A percentile compares a stretch with the other conserved stretches of the same genome.
Evolutionary conservation across 2,329 filamentous ascomycete genomes (phyloP).

Genomic region (Penicillium sp.): DNA sequence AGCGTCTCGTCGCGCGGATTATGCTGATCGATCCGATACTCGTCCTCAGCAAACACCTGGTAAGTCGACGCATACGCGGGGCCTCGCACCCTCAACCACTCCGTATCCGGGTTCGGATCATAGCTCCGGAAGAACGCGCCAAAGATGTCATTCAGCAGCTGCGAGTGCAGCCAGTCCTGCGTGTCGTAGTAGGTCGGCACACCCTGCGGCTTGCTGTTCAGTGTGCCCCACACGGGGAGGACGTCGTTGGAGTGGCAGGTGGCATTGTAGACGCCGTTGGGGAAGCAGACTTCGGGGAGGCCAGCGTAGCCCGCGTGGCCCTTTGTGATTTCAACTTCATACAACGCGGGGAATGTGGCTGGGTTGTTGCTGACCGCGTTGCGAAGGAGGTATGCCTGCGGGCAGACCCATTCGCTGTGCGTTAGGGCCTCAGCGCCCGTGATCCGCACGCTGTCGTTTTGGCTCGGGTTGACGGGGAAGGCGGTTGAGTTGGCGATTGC

Average conservation of each 20-base stretch:
- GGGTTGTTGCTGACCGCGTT: background rate
- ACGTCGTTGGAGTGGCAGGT: conserved; percentile 34
- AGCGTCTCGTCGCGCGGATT: conserved; percentile 13
- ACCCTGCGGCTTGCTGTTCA: conserved; percentile 30
- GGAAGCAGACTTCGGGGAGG: conserved; percentile 29
- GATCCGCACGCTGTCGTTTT: conserved; percentile 27
- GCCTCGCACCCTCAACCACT: conserved; percentile 25
- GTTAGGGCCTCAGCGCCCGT: conserved; percentile 21
- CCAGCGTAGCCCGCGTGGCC: conserved; percentile 27
- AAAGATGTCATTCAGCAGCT: conserved; percentile 32
- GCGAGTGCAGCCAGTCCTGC: conserved; percentile 28
- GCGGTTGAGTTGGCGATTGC: conserved; percentile 20
- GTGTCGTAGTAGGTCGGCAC: conserved; percentile 31
- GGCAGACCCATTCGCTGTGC: conserved; percentile 27
- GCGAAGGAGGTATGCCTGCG: conserved; percentile 23
- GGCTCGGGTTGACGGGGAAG: conserved; percentile 21
- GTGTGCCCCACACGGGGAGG: conserved; percentile 33
- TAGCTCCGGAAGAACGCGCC: conserved; percentile 27
- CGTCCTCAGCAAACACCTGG: conserved; percentile 19
- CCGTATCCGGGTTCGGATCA: conserved; percentile 29
- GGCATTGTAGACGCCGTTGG: conserved; percentile 32
- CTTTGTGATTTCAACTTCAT: conserved; percentile 27
- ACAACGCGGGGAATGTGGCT: conserved; percentile 25
- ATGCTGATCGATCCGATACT: conserved; percentile 24
- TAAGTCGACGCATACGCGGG: conserved; percentile 28